Conservation (phyloP, 441 rosid species). For the Viola pubescens region DNA sequence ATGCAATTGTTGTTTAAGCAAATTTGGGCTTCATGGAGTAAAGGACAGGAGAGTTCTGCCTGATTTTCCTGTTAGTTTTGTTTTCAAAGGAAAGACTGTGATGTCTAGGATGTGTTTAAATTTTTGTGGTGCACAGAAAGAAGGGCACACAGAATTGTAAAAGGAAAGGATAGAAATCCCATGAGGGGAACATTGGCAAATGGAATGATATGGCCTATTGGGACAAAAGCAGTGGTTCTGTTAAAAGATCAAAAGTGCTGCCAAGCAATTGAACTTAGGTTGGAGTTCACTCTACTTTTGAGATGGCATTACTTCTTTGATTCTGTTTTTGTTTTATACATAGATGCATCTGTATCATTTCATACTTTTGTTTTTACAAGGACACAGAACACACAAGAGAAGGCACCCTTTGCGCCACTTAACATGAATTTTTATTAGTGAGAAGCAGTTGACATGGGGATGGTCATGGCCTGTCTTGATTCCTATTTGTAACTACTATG, state of each 20-base stretch:
- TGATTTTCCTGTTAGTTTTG: too few species aligned
- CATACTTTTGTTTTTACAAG: background rate
- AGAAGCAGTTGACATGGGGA: background rate
- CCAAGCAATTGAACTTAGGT: slow-evolving; percentile 2
- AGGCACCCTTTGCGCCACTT: background rate
- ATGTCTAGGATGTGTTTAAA: too few species aligned
- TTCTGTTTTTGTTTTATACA: background rate
- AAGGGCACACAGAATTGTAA: background rate
- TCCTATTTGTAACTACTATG: background rate
- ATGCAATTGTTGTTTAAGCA: too few species aligned
- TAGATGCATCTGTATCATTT: background rate
- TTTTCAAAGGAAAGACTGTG: background rate
- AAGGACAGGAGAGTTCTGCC: too few species aligned
- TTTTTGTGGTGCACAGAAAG: too few species aligned
- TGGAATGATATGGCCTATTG: slow-evolving; percentile 14
- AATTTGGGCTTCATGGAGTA: too few species aligned
- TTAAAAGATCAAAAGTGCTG: background rate
- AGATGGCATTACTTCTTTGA: background rate
- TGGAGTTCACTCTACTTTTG: background rate
- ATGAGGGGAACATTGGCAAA: slow-evolving; percentile 17
- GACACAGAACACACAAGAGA: background rate
- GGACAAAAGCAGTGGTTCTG: slow-evolving; percentile 14
- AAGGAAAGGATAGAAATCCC: background rate
- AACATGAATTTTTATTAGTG: background rate
- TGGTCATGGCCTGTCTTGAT: background rate